These are phyloP conservation scores for Ormosia semicastrata DNA, from an alignment of 306 rosid genomes.

Conservation along the genomic window DNA sequence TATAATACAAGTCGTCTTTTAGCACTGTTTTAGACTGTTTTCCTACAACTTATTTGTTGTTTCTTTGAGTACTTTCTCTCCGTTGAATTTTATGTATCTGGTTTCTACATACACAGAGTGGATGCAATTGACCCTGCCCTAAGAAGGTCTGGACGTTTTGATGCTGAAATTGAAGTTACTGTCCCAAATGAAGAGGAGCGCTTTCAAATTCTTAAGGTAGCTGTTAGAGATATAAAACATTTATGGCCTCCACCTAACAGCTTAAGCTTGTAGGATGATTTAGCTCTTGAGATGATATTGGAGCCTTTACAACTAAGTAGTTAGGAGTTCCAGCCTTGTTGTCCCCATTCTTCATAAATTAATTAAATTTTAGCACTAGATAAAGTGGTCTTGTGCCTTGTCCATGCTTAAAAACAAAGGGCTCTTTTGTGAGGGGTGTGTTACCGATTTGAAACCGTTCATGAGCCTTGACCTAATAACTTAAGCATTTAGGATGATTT, in stretches of 20 bases:
- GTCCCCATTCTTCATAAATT: neutral
- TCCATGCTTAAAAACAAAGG: neutral
- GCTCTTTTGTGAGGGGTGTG: neutral
- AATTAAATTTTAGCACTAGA: neutral
- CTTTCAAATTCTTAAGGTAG: slow-evolving; percentile 80
- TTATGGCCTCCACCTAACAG: neutral
- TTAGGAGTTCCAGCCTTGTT: neutral
- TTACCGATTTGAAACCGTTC: neutral
- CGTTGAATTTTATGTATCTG: slow-evolving; percentile 12
- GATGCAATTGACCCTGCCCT: slow-evolving; percentile 90
- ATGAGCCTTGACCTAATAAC: neutral
- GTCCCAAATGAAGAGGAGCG: slow-evolving; percentile 82
- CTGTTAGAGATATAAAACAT: neutral
- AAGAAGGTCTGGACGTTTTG: slow-evolving; percentile 90
- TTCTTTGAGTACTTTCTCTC: neutral
- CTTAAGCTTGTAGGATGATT: neutral
- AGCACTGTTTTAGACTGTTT: neutral
- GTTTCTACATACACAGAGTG: slow-evolving; percentile 46
- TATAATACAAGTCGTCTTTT: neutral
- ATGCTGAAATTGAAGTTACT: slow-evolving; percentile 83
- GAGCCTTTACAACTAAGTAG: neutral
- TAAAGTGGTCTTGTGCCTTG: neutral
- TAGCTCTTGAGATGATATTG: slow-evolving; percentile 13
- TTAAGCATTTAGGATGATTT: neutral
- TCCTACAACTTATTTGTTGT: slow-evolving; percentile 11